phyloP scores from a whole-genome alignment of 2,329 filamentous ascomycete genomes.

The Sporothrix euskadiensis region DNA sequence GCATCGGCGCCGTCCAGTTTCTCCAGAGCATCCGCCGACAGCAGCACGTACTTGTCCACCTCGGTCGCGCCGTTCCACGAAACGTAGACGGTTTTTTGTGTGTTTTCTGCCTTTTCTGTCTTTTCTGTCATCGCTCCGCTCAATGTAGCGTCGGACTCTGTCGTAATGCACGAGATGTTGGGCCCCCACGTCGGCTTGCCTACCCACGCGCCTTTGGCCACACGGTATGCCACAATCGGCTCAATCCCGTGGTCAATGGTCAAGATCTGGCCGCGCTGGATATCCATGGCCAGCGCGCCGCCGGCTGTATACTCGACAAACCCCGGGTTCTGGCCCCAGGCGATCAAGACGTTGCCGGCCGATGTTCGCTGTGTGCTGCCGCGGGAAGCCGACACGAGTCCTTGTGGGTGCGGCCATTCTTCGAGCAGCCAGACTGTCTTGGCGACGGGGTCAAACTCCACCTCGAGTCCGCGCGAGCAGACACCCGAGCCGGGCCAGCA shows the following conservation, averaged over 20 bases:
- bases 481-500: slow-evolving; percentile 8
- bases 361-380: slow-evolving; percentile 41
- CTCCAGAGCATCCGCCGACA: not conserved
- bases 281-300: slow-evolving; percentile 45
- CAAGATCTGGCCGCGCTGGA: slow-evolving; percentile 36
- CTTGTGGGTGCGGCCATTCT: slow-evolving; percentile 43
- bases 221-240: slow-evolving; percentile 40
- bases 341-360: slow-evolving; percentile 47
- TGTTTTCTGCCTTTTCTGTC: not conserved
- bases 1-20: not conserved
- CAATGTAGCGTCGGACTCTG: not conserved
- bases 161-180: slow-evolving; percentile 26
- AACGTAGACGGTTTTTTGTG: slow-evolving; percentile 33
- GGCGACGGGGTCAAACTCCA: slow-evolving; percentile 43
- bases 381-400: slow-evolving; percentile 44
- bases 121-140: slow-evolving; percentile 23
- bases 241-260: slow-evolving; percentile 19
- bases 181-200: slow-evolving; percentile 34
- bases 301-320: slow-evolving; percentile 48
- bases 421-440: slow-evolving; percentile 47
- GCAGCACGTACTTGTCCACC: slow-evolving; percentile 33
- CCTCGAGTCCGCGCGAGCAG: slow-evolving; percentile 40
- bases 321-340: slow-evolving; percentile 50
- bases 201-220: slow-evolving; percentile 36
- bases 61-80: slow-evolving; percentile 41